Percentiles rank a stretch among this genome's conserved stretches.
Evolutionary conservation across 805 yeast species (phyloP).

Genomic region (Suhomyces sp.): DNA sequence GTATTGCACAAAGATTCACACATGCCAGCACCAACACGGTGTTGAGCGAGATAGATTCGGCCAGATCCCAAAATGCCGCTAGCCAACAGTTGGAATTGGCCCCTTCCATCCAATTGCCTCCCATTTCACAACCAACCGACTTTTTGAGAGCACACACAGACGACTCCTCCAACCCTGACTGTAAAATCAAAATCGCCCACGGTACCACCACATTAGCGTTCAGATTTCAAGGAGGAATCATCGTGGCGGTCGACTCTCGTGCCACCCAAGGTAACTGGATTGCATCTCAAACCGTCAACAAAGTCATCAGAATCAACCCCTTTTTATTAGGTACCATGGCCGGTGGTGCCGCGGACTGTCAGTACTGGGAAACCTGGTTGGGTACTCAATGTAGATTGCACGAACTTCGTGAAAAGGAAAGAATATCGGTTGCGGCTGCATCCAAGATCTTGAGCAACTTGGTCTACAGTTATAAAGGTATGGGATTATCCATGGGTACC

Average conservation of each 20-base stretch:
- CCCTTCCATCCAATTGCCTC: conserved; percentile 73
- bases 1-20: conserved; percentile 37
- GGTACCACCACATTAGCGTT: conserved; percentile 99
- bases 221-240: conserved; percentile 91
- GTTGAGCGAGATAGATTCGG: conserved; percentile 27
- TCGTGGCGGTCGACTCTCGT: conserved; percentile 96
- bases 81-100: conserved; percentile 37
- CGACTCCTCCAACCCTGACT: conserved; percentile 87
- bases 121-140: conserved; percentile 84
- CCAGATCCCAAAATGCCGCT: conserved; percentile 18
- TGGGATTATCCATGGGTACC: conserved; percentile 99
- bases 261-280: conserved; percentile 98
- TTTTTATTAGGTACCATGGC: conserved; percentile 96
- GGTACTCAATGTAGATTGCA: conserved; percentile 95
- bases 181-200: conserved; percentile 94
- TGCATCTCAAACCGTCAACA: conserved; percentile 96
- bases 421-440: conserved; percentile 96
- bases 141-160: conserved; percentile 98
- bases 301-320: conserved; percentile 95
- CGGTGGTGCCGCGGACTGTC: conserved; percentile 99
- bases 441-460: conserved; percentile 88
- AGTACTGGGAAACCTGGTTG: conserved; percentile 98
- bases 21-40: conserved; percentile 27
- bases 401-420: conserved; percentile 89
- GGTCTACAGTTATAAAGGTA: conserved; percentile 92